Evolutionary conservation across 106 monocot species (phyloP).

Genomic region (Allium fistulosum): DNA sequence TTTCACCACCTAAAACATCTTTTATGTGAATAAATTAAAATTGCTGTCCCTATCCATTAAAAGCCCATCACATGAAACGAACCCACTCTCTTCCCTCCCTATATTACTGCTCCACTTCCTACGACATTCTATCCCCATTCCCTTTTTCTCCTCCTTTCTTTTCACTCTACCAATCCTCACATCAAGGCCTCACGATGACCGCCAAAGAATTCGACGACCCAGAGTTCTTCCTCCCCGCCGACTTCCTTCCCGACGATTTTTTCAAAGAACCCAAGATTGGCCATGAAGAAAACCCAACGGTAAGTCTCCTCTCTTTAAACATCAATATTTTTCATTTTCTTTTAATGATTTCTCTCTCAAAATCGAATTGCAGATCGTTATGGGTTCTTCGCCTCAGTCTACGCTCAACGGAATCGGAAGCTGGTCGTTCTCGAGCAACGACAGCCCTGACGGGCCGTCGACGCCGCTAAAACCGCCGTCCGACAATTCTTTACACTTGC

Average conservation of each 20-base stretch:
- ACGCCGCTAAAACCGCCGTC: constrained; percentile 26
- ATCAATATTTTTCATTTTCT: background rate
- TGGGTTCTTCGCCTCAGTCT: constrained; percentile 19
- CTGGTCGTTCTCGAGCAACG: constrained; percentile 14
- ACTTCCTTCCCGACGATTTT: constrained; percentile 11
- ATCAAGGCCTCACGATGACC: background rate
- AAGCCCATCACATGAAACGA: too few relatives aligned
- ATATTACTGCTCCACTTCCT: too few relatives aligned
- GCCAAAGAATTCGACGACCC: constrained; percentile 1
- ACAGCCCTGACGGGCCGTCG: constrained; percentile 20
- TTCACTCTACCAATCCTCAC: background rate
- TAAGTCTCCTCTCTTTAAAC: background rate
- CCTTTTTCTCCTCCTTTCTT: background rate
- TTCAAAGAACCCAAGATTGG: background rate
- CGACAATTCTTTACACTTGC: constrained; percentile 7
- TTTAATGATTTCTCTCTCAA: background rate
- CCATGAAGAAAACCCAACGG: background rate
- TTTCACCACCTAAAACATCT: too few relatives aligned
- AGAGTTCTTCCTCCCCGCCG: constrained; percentile 8
- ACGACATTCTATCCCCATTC: too few relatives aligned
- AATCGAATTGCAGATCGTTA: background rate
- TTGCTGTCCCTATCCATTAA: too few relatives aligned
- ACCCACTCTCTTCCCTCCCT: too few relatives aligned
- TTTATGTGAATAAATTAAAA: too few relatives aligned
- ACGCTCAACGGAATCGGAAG: constrained; percentile 11